Conservation (phyloP, 768 basidiomycete species). For the Pulveroboletus sp. region DNA sequence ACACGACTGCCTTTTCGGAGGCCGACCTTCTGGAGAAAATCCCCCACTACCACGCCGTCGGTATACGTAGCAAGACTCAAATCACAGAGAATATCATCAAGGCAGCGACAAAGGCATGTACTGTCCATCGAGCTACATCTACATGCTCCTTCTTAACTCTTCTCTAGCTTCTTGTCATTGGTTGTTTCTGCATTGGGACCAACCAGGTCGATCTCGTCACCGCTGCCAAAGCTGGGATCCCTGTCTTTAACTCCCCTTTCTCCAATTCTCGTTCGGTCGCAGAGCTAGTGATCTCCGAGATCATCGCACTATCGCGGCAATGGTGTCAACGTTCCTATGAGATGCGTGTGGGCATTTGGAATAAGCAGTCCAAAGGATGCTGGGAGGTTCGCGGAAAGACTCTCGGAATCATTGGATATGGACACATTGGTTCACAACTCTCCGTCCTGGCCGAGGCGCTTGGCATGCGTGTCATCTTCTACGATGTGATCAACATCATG, state of each 20-base stretch:
- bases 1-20: slow-evolving; percentile 83
- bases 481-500: slow-evolving; percentile 97
- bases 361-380: slow-evolving; percentile 97
- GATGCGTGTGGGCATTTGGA: slow-evolving; percentile 90
- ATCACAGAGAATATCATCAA: slow-evolving; percentile 88
- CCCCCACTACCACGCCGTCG: slow-evolving; percentile 86
- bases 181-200: slow-evolving; percentile 99
- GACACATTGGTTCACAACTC: slow-evolving; percentile 96
- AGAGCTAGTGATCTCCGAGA: slow-evolving; percentile 93
- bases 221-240: slow-evolving; percentile 85
- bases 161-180: slow-evolving; percentile 85
- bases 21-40: slow-evolving; percentile 87
- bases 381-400: slow-evolving; percentile 99
- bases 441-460: slow-evolving; percentile 96
- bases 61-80: slow-evolving; percentile 97
- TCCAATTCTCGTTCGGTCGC: slow-evolving; percentile 99
- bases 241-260: slow-evolving; percentile 99
- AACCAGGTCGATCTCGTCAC: slow-evolving; percentile 93
- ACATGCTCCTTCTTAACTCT: not conserved
- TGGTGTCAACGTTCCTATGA: slow-evolving; percentile 86
- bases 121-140: not conserved
- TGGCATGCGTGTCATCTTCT: slow-evolving; percentile 93
- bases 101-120: slow-evolving; percentile 76
- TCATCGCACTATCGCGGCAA: slow-evolving; percentile 92
- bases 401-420: slow-evolving; percentile 96